phyloP scores from a whole-genome alignment of 257 asterid species.

The Solanum bukasovii region DNA sequence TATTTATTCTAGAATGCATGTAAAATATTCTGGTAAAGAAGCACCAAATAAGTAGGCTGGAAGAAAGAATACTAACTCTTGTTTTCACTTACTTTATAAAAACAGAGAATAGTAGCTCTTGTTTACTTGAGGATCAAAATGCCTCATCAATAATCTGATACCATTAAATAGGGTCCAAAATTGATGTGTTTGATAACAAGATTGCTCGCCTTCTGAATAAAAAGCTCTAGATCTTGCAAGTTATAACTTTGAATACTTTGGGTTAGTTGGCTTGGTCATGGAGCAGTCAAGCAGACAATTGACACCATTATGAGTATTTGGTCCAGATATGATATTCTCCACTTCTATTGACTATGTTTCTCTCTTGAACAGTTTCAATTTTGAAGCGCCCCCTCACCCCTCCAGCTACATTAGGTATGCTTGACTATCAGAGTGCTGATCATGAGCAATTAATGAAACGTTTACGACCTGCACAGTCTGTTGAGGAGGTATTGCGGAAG shows the following conservation, averaged over 20 bases:
- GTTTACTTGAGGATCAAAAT: not conserved
- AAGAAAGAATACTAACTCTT: not conserved
- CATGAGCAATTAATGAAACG: constrained; percentile 97
- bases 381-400: constrained; percentile 96
- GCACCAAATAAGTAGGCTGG: not conserved
- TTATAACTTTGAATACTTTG: not conserved
- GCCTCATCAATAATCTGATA: not conserved
- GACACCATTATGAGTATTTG: not conserved
- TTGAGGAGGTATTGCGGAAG: constrained; percentile 66
- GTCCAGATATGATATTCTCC: not conserved
- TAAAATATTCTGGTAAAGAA: not conserved
- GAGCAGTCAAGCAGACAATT: not conserved
- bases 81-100: not conserved
- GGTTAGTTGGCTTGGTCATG: not conserved
- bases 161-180: not conserved
- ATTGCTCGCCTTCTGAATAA: not conserved
- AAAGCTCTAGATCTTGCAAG: not conserved
- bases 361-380: constrained; percentile 45
- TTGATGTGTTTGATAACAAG: not conserved
- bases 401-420: constrained; percentile 87
- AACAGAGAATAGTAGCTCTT: not conserved
- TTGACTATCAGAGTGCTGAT: constrained; percentile 77
- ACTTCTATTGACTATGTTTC: not conserved
- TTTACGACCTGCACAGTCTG: constrained; percentile 81
- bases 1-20: not conserved